Percentiles rank a stretch among this genome's conserved stretches.
Conservation (phyloP, 2,329 filamentous ascomycete genomes). For the Metarhizium album region DNA sequence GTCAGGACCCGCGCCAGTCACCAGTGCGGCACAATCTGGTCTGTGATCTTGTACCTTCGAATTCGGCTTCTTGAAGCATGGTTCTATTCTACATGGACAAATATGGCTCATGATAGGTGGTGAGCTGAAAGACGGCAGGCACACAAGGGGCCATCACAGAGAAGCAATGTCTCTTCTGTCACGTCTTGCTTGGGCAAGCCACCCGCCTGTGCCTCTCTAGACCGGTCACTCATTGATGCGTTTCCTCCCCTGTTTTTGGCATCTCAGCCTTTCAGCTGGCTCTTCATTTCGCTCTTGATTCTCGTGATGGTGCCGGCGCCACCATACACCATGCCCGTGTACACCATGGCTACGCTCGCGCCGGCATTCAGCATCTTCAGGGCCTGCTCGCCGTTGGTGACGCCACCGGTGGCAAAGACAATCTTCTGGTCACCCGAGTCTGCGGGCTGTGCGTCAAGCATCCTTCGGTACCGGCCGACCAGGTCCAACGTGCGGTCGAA, state of each 20-base stretch:
- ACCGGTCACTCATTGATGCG: too few species aligned
- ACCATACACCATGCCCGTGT: slow-evolving; percentile 63
- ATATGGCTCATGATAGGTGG: too few species aligned
- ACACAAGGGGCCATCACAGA: too few species aligned
- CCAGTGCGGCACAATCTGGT: too few species aligned
- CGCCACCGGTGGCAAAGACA: slow-evolving; percentile 88
- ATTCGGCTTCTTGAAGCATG: too few species aligned
- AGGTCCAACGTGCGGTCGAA: slow-evolving; percentile 70
- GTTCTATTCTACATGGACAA: too few species aligned
- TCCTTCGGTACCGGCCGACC: slow-evolving; percentile 66
- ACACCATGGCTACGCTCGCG: slow-evolving; percentile 83
- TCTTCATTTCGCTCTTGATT: slow-evolving; percentile 53
- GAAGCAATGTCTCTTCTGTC: too few species aligned
- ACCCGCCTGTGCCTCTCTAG: background rate
- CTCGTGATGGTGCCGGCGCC: slow-evolving; percentile 53
- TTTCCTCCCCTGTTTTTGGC: background rate
- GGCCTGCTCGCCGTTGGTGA: slow-evolving; percentile 80
- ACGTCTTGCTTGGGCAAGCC: too few species aligned
- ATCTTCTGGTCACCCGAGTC: slow-evolving; percentile 49
- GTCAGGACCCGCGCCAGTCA: too few species aligned
- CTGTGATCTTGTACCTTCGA: too few species aligned
- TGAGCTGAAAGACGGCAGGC: too few species aligned
- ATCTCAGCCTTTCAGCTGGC: slow-evolving; percentile 9
- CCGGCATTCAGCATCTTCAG: slow-evolving; percentile 75
- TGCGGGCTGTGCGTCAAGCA: slow-evolving; percentile 43